Percentiles rank a stretch among this genome's conserved stretches.
Conservation (phyloP, 495 filamentous ascomycete species). For the Neurospora tetrasperma region DNA sequence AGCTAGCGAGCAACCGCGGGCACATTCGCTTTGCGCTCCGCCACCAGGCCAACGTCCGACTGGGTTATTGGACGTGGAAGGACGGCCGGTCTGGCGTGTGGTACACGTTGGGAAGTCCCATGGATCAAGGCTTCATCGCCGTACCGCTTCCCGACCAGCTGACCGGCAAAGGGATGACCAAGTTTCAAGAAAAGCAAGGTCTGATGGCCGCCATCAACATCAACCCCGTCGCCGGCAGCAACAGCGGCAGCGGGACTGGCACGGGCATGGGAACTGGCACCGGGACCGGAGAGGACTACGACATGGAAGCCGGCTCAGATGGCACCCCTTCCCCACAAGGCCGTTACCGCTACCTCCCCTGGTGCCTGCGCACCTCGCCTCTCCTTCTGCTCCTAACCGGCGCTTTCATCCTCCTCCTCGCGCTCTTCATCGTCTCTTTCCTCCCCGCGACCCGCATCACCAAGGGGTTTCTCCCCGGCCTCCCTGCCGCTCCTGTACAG, state of each 20-base stretch:
- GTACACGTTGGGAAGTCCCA: slow-evolving; percentile 32
- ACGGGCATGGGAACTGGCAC: slow-evolving; percentile 21
- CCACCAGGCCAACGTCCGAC: slow-evolving; percentile 44
- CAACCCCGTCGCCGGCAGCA: slow-evolving; percentile 4
- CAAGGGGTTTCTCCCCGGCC: slow-evolving; percentile 57
- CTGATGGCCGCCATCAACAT: neutral
- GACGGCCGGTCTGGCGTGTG: slow-evolving; percentile 32
- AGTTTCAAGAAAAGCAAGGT: slow-evolving; percentile 27
- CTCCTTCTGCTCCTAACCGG: slow-evolving; percentile 55
- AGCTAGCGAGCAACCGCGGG: slow-evolving; percentile 46
- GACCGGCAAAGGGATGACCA: slow-evolving; percentile 21
- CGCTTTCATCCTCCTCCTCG: slow-evolving; percentile 54
- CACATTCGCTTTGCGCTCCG: slow-evolving; percentile 38
- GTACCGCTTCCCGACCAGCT: slow-evolving; percentile 18
- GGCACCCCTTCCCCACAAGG: slow-evolving; percentile 34
- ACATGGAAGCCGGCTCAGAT: slow-evolving; percentile 19
- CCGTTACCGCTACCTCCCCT: slow-evolving; percentile 62
- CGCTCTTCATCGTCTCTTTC: slow-evolving; percentile 69
- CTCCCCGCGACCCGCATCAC: slow-evolving; percentile 50
- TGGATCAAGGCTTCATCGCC: slow-evolving; percentile 19
- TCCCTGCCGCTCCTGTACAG: slow-evolving; percentile 48
- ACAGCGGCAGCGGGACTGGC: slow-evolving; percentile 24
- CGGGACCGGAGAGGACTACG: slow-evolving; percentile 9
- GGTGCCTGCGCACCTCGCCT: slow-evolving; percentile 57
- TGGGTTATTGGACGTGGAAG: slow-evolving; percentile 74